phyloP scores from a whole-genome alignment of 768 basidiomycete species.

The Boletales sp. region DNA sequence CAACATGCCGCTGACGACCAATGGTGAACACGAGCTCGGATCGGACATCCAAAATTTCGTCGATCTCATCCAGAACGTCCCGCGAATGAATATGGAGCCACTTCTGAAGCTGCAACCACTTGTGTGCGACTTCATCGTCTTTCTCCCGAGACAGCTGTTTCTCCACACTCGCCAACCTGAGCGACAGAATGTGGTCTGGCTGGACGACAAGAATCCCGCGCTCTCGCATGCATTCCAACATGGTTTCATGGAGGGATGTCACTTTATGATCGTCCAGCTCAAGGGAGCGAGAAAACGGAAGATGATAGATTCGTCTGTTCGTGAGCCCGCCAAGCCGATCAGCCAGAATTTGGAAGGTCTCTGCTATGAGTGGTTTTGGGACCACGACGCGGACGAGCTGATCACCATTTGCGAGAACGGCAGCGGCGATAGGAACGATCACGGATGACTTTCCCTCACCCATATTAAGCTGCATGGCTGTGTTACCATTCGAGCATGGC shows the following conservation, averaged over 20 bases:
- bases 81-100: conserved; percentile 17
- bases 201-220: conserved; percentile 44
- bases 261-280: not conserved
- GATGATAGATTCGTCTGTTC: conserved; percentile 42
- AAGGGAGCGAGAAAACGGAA: conserved; percentile 42
- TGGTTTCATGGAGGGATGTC: conserved; percentile 23
- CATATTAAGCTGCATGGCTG: conserved; percentile 51
- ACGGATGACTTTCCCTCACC: conserved; percentile 50
- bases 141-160: conserved; percentile 8
- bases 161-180: conserved; percentile 42
- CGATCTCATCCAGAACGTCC: conserved; percentile 25
- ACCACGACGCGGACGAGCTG: conserved; percentile 45
- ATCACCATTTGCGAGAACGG: conserved; percentile 39
- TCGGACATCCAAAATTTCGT: conserved; percentile 33
- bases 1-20: conserved; percentile 34
- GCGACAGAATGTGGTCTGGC: conserved; percentile 51
- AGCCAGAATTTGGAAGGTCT: conserved; percentile 46
- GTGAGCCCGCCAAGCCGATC: conserved; percentile 39
- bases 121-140: not conserved
- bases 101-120: conserved; percentile 21
- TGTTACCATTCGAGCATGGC: conserved; percentile 33
- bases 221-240: conserved; percentile 32
- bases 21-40: conserved; percentile 49
- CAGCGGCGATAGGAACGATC: conserved; percentile 42
- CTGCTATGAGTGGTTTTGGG: conserved; percentile 39